Evolutionary conservation across 225 moss, liverwort and hornwort species (phyloP).

Genomic region (Takakia lepidozioides): DNA sequence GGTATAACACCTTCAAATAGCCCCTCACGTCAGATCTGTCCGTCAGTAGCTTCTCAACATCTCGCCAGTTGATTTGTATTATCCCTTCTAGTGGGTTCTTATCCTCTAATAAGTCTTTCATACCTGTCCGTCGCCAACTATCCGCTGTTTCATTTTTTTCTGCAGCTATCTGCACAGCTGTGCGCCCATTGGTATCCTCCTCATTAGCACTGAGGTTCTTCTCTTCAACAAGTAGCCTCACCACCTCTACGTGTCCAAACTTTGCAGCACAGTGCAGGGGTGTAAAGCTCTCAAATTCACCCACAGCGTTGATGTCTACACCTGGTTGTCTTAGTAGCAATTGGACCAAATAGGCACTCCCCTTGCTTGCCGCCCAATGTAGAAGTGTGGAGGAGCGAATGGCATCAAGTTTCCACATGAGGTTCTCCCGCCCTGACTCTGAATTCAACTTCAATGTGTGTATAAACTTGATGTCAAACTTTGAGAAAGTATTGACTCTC

Average conservation of each 20-base stretch:
- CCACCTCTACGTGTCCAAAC: slow-evolving; percentile 11
- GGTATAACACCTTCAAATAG: slow-evolving; percentile 20
- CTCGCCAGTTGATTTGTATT: slow-evolving; percentile 20
- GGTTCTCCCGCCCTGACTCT: slow-evolving; percentile 10
- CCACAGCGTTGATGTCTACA: slow-evolving; percentile 23
- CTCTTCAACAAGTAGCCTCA: slow-evolving; percentile 15
- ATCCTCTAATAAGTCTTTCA: neutral
- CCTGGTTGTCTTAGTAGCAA: slow-evolving; percentile 21
- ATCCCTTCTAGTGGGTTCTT: slow-evolving; percentile 17
- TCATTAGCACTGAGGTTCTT: slow-evolving; percentile 24
- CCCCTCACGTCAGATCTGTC: slow-evolving; percentile 21
- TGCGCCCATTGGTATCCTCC: slow-evolving; percentile 26
- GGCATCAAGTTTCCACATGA: slow-evolving; percentile 13
- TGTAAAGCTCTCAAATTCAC: slow-evolving; percentile 23
- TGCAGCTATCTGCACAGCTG: slow-evolving; percentile 29
- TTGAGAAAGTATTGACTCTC: slow-evolving; percentile 9
- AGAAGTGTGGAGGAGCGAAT: slow-evolving; percentile 12
- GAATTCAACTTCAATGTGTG: slow-evolving; percentile 12
- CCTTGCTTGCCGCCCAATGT: slow-evolving; percentile 12
- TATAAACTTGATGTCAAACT: slow-evolving; percentile 5
- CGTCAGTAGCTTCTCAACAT: slow-evolving; percentile 28
- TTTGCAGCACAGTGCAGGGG: slow-evolving; percentile 34
- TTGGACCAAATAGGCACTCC: slow-evolving; percentile 19
- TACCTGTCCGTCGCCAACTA: slow-evolving; percentile 9
- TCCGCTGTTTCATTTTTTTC: no score